Percentiles rank a stretch among this genome's conserved stretches.
Evolutionary conservation across 2,329 filamentous ascomycete genomes (phyloP).

Genomic region (Cercospora beticola): DNA sequence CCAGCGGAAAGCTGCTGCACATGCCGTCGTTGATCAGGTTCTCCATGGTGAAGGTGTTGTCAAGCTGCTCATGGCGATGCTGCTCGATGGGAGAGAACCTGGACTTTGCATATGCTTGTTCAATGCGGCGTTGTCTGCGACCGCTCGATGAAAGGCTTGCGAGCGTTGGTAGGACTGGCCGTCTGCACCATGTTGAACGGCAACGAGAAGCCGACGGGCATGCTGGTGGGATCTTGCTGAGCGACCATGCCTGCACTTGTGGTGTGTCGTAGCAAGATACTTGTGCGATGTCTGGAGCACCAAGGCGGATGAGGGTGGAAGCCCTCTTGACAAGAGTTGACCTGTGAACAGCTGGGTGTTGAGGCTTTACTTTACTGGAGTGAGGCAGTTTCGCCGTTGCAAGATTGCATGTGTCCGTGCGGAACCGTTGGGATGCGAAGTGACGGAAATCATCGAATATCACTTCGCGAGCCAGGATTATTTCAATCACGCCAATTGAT

Average conservation of each 20-base stretch:
- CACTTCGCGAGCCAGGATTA: background rate
- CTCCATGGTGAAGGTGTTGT: background rate
- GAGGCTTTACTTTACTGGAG: background rate
- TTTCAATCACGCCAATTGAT: constrained; percentile 50
- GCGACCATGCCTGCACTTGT: background rate
- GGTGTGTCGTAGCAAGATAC: background rate
- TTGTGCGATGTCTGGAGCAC: background rate
- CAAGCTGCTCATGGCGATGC: background rate
- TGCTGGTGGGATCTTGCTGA: constrained; percentile 7
- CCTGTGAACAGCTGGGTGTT: background rate
- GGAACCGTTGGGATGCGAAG: background rate
- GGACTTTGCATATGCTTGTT: background rate
- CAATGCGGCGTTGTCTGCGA: background rate
- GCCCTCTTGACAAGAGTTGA: background rate
- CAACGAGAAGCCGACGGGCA: background rate
- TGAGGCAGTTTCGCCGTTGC: background rate
- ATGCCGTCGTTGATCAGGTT: background rate
- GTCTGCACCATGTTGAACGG: background rate
- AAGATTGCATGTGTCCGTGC: background rate
- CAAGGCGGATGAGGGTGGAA: background rate
- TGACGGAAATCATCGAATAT: background rate
- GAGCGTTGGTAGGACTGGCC: background rate
- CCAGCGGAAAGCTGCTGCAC: constrained; percentile 1
- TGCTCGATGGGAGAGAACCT: background rate
- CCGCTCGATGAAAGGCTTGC: background rate